Evolutionary conservation across 2,329 filamentous ascomycete species (phyloP), one percentile per base, ranked within the genome.

Genomic region (Aureobasidium sp.): DNA sequence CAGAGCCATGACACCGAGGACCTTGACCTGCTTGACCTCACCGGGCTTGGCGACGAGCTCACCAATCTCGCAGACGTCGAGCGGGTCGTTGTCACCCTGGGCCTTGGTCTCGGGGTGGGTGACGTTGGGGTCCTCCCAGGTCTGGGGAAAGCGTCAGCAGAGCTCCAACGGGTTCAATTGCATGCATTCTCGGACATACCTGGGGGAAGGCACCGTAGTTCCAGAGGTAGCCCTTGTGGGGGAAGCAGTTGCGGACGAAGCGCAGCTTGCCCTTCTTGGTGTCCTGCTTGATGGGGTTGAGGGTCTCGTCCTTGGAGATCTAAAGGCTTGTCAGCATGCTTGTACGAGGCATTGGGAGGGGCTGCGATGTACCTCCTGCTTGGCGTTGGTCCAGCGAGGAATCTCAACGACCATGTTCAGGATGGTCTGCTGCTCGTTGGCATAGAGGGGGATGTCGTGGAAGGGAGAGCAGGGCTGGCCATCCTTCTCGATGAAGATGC

Each of bases 361-460:
- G 21, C 5, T 45, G 41, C 42, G 7, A 79, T 88, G 69, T 77
- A 96, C 93, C 89, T 99, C 94, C 79, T 95, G 90, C 87, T 99
- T 99, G 73, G 89, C 94, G 81, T 99, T 99, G 82, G 93, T 96
- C 94, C 94, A 99, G 81, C 94, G 88, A 73, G 94, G 94, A 72
- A 99, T 97, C 88, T 99, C 94, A 72, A 99, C 94, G 67, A 99
- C 77, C 94, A 99, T 99, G 88, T 99, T 99, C 74, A 99, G 85
- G 76, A 97, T 81, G 70, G 88, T 96, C 84, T 96, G 86, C 82
- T 96, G 89, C 79, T 89, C 83, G 77, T 99, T 96, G 86, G 93
- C 93, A 76, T 91, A 99, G 70, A 99, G 90, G 65, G 94, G 94
- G 69, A 99, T 91, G 76, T 99, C 94, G 83, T 99, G 94, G 86